phyloP scores from a whole-genome alignment of 805 yeast genomes.

The Candida peoriensis region DNA sequence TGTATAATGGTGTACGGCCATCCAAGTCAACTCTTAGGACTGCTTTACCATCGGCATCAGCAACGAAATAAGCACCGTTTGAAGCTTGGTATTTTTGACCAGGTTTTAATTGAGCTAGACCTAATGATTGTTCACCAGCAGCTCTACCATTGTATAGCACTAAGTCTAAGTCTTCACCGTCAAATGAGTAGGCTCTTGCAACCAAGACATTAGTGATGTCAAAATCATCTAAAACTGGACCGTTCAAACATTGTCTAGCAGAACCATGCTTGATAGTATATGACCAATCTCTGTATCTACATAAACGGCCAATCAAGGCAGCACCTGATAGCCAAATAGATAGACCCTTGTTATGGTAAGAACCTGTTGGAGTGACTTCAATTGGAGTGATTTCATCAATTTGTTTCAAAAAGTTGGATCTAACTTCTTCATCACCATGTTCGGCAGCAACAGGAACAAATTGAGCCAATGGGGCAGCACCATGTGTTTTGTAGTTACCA shows the following conservation, averaged over 20 bases:
- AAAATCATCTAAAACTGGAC: neutral
- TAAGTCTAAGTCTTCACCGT: neutral
- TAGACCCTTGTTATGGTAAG: neutral
- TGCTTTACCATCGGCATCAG: neutral
- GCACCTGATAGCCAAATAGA: neutral
- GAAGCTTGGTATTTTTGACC: neutral
- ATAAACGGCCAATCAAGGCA: neutral
- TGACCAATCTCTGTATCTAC: neutral
- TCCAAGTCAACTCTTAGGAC: neutral
- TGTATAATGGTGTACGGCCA: neutral
- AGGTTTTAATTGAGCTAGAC: neutral
- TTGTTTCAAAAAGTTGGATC: neutral
- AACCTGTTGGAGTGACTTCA: neutral
- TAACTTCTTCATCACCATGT: neutral
- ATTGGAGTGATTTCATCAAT: neutral
- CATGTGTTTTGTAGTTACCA: neutral
- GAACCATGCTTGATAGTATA: neutral
- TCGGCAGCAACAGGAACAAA: neutral
- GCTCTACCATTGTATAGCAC: neutral
- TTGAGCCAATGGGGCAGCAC: neutral
- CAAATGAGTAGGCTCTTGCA: neutral
- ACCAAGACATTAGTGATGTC: neutral
- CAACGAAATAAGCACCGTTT: neutral
- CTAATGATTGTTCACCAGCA: neutral
- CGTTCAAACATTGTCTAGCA: neutral